Evolutionary conservation across 257 asterid genomes (phyloP).

Genomic region (Prunella vulgaris): DNA sequence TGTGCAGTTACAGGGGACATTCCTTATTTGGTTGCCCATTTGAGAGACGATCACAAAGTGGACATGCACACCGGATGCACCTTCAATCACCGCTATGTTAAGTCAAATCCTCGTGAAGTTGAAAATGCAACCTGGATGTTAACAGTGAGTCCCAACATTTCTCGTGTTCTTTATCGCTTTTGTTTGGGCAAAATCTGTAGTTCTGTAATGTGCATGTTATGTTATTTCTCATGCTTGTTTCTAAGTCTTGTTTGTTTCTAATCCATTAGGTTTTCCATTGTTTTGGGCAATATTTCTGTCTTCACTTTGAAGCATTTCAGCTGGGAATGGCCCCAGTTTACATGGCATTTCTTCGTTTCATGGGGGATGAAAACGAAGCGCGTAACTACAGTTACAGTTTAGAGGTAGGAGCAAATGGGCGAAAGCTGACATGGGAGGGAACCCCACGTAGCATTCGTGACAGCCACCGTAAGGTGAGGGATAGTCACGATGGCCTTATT

Average conservation of each 20-base stretch:
- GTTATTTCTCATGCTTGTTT: not conserved
- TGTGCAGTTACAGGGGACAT: constrained; percentile 75
- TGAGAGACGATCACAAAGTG: constrained; percentile 87
- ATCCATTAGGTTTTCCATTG: constrained; percentile 60
- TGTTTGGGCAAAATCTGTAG: not conserved
- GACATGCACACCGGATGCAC: constrained; percentile 91
- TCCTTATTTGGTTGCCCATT: constrained; percentile 67
- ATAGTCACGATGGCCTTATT: constrained; percentile 75
- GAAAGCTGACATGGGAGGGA: constrained; percentile 80
- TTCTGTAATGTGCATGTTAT: no score
- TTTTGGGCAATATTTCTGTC: constrained; percentile 79
- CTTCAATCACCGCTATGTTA: constrained; percentile 85
- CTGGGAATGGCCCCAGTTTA: constrained; percentile 76
- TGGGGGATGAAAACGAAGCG: constrained; percentile 73
- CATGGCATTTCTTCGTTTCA: constrained; percentile 79
- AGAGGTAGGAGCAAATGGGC: constrained; percentile 74
- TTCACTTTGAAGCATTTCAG: constrained; percentile 79
- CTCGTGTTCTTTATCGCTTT: not conserved
- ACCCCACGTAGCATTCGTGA: constrained; percentile 80
- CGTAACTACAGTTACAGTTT: constrained; percentile 75
- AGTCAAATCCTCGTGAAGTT: constrained; percentile 90
- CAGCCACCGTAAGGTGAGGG: constrained; percentile 82
- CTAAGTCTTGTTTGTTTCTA: not conserved
- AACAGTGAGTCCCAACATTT: constrained; percentile 48
- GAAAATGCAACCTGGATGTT: constrained; percentile 96